Base-by-base conservation (phyloP, 129 eudicot genomes). In the Flaveria bidentis region DNA sequence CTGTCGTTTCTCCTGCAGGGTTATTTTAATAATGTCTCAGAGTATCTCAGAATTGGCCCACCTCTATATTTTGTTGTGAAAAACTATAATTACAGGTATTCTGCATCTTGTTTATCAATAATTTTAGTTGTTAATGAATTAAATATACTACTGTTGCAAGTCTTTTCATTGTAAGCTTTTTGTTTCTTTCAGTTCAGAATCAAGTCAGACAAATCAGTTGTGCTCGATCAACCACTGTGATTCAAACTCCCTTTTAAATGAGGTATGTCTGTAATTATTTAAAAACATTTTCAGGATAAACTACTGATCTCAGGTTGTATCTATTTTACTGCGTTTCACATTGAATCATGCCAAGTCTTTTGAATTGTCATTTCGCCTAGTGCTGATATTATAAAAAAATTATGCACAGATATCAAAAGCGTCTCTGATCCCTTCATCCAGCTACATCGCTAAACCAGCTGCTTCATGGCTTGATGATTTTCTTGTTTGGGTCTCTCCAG, bases 391-490 rank as follows among this genome's bases (percentile, higher is more conserved):
- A 23, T n/a, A 60, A 23, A 23, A 4, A 23, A 4, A 8, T 23
- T 25, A 25, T 23, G 66, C 15, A 8, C 41, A 62, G 68, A 28
- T 62, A 78, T 63, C 97, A 17, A 89, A 84, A 82, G 97, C 93
- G 67, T 91, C 99, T 64, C 73, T 91, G 72, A 77, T 71, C 47
- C 97, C 99, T 28, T 90, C 87, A 66, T 84, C 97, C 51, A 95
- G 94, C 84, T 89, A 91, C 81, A 87, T 95, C 66, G 97, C 99
- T 63, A 95, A 95, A 86, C 99, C 99, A 50, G 99, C 99, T 60
- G 97, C 99, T 63, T 95, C 99, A 22, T 95, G 99, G 99, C 96
- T 95, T 73, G 99, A 95, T 76, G 99, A 95, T 72, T 95, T 86
- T 82, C 95, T 95, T 73, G 99, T 95, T 62, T 95, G 99, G 99